Evolutionary conservation across 2,329 filamentous ascomycete species (phyloP), one percentile per base, ranked within the genome.

Genomic region (Xylariaceae sp.): DNA sequence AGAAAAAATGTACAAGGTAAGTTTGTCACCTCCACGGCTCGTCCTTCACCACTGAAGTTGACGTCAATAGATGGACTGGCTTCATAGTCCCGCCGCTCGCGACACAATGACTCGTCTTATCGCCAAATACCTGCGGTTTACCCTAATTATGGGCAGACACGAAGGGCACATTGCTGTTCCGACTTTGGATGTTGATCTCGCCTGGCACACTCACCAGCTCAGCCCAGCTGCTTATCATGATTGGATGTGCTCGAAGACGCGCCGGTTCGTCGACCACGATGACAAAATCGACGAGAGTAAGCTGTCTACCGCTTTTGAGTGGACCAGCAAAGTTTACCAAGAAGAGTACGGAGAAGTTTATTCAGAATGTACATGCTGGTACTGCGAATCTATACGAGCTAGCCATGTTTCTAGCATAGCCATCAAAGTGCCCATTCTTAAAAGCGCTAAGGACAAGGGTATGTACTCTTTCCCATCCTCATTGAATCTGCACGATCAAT

Each of bases 151-250:
- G 69, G 69, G 70, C 1, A 55, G 65, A 0, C 62, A 83, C 36
- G 76, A 77, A 0, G 60, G 55, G 0, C 67, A 78, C 3, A 73
- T 81, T 11, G 81, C 77, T 0, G 88, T 92, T 0, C 88, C 88
- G 0, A 92, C 88, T 0, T 75, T 91, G 0, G 89, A 92, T 58
- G 78, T 92, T 4, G 88, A 92, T 65, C 74, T 92, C 0, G 87
- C 82, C 0, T 92, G 88, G 88, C 91, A 95, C 67, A 93, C 89
- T 0, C 89, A 93, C 64, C 88, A 93, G 67, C 81, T 93, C 3
- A 81, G 75, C 7, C 87, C 89, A 0, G 64, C 67, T 2, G 65
- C 74, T 3, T 94, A 94, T 72, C 87, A 83, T 62, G 54, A 67
- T 2, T 86, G 81, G 66, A 86, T 82, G 1, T 66, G 78, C 1